A percentile compares a stretch with the other conserved stretches of the same genome.
These are phyloP conservation scores for Colletotrichum sojae DNA, from an alignment of 2,329 filamentous ascomycete species.

Conservation along the genomic window DNA sequence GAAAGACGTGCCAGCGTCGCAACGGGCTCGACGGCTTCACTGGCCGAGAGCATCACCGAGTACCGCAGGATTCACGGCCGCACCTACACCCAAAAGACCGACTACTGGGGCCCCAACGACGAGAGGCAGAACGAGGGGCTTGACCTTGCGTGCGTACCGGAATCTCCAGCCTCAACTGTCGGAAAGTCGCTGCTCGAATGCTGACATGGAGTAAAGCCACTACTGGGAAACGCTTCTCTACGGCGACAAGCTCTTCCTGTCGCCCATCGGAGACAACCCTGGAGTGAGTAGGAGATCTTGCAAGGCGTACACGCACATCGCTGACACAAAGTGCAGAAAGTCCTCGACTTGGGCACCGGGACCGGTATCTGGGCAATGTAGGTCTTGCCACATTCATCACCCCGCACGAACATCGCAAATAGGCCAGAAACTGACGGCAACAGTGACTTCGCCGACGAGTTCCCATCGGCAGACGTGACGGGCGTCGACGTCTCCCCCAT, in stretches of 20 bases:
- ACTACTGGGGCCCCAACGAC: conserved; percentile 39
- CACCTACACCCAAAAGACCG: conserved; percentile 34
- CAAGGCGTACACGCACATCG: too few relatives aligned
- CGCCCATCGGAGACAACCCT: conserved; percentile 2
- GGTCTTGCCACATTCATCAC: not conserved
- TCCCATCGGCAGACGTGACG: conserved; percentile 59
- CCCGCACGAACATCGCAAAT: too few relatives aligned
- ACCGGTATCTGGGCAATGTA: conserved; percentile 32
- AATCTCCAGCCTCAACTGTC: too few relatives aligned
- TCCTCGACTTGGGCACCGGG: conserved; percentile 21
- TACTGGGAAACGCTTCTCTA: conserved; percentile 28
- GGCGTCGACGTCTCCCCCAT: conserved; percentile 71
- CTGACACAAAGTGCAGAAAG: conserved; percentile 5
- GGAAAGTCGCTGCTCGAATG: too few relatives aligned
- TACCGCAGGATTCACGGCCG: conserved; percentile 37
- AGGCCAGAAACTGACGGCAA: not conserved
- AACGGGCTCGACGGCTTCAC: conserved; percentile 9
- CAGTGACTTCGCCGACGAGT: conserved; percentile 63
- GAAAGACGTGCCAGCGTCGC: not conserved
- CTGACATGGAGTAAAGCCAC: not conserved
- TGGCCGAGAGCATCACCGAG: conserved; percentile 29
- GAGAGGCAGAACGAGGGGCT: conserved; percentile 38
- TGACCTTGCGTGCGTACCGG: conserved; percentile 24
- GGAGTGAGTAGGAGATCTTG: not conserved
- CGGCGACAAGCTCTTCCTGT: conserved; percentile 28